These are phyloP conservation scores for Schwanniomyces sp. DNA, from an alignment of 805 yeast species.

Conservation along the genomic window DNA sequence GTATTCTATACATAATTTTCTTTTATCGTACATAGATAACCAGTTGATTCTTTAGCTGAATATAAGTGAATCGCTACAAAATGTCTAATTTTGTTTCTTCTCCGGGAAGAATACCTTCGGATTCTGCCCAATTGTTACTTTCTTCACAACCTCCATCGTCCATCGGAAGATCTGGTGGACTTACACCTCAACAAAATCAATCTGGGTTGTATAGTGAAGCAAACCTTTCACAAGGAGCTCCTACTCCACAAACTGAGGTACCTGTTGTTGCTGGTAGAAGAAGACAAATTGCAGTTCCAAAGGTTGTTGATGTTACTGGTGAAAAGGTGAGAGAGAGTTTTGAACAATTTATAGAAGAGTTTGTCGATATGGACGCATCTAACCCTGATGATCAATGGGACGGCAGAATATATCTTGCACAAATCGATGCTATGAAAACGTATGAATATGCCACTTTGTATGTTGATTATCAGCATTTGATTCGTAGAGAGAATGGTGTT, in stretches of 20 bases:
- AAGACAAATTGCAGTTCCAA: slow-evolving; percentile 69
- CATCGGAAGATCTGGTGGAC: slow-evolving; percentile 33
- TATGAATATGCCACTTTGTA: slow-evolving; percentile 77
- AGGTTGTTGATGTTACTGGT: slow-evolving; percentile 87
- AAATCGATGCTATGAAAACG: slow-evolving; percentile 75
- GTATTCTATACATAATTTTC: neutral
- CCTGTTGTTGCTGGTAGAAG: slow-evolving; percentile 43
- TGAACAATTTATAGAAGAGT: slow-evolving; percentile 78
- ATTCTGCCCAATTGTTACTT: slow-evolving; percentile 39
- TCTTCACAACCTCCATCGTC: slow-evolving; percentile 46
- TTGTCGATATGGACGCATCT: slow-evolving; percentile 35
- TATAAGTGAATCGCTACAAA: neutral
- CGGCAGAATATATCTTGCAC: slow-evolving; percentile 71
- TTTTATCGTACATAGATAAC: neutral
- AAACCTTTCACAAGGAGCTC: slow-evolving; percentile 13
- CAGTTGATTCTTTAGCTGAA: neutral
- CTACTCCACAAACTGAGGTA: slow-evolving; percentile 12
- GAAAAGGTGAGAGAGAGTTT: slow-evolving; percentile 92
- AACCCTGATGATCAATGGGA: slow-evolving; percentile 37
- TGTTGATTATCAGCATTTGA: slow-evolving; percentile 79
- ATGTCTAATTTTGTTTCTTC: slow-evolving; percentile 47
- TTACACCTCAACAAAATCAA: slow-evolving; percentile 28
- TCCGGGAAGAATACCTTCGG: slow-evolving; percentile 44
- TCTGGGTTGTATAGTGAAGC: slow-evolving; percentile 28
- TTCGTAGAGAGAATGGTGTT: slow-evolving; percentile 77